Base-by-base conservation (phyloP, 257 asterid genomes). In the Marsdenia floribunda region DNA sequence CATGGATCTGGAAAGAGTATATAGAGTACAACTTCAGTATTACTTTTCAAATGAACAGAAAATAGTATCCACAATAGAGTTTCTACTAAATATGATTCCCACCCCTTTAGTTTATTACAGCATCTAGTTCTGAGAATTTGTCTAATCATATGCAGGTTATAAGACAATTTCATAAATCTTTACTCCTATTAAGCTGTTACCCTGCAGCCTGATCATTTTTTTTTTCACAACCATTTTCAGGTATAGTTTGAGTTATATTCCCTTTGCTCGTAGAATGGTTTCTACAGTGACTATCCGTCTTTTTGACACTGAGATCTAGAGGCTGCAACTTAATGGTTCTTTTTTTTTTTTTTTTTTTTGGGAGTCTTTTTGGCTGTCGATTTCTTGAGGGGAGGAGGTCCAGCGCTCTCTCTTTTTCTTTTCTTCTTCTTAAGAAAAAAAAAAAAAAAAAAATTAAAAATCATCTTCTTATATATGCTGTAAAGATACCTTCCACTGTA, bases 241-340 rank as follows among this genome's bases (percentile, higher is more conserved):
- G 99, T 95, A 95, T 91, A 90, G 97, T 82, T 85, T 90, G 66
- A 95, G 99, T 79, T 95, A 92, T 73, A 92, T 95, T 57, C 98
- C 97, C 4, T 95, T 95, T 42, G 97, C 97, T 75, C 99, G 98
- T 24, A 78, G 93, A 70, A 87, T 90, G 91, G 93, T 92, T 80
- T 92, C 98, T 72, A 78, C 83, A 63, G 64, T 90, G 74, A 89
- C 98, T 5, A 71, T 92, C 66, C 99, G 96, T 47, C 93, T 95
- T 73, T 95, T 89, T 79, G 99, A 95, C 84, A 95, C 99, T 18
- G 99, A 95, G 82, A 85, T 92, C 84, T 95, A 87, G 63, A 50
- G 74, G 19, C 50, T 33, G 4, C 29, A 63, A 63, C 46, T 63
- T 13, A 14, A 29, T 29, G 68, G 10, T 13, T 0, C 26, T 40